Evolutionary conservation across 1,284 basidiomycete genomes (phyloP).

Genomic region (Sporisorium scitamineum): DNA sequence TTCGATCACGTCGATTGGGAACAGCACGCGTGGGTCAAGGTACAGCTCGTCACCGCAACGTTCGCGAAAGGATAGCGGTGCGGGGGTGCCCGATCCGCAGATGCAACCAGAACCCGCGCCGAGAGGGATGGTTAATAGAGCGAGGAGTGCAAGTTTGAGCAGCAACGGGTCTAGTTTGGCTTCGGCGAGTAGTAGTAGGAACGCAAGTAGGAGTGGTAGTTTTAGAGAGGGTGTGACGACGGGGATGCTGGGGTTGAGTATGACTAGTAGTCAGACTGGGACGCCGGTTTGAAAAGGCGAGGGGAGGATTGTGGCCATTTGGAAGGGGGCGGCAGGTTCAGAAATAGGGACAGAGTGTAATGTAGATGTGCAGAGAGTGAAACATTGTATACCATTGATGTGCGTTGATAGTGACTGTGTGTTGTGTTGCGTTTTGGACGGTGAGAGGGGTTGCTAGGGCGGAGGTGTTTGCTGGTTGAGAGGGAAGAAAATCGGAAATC

Average conservation of each 20-base stretch:
- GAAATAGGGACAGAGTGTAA: too few relatives aligned
- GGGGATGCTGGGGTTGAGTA: slow-evolving; percentile 18
- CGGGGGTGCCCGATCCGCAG: slow-evolving; percentile 18
- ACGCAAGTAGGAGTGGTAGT: slow-evolving; percentile 22
- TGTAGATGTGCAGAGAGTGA: too few relatives aligned
- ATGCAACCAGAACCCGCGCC: slow-evolving; percentile 55
- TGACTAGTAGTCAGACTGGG: slow-evolving; percentile 14
- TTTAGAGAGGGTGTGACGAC: slow-evolving; percentile 6
- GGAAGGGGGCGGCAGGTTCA: neutral
- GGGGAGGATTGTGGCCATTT: too few relatives aligned
- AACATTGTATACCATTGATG: too few relatives aligned
- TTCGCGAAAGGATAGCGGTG: neutral
- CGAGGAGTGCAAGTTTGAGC: slow-evolving; percentile 44
- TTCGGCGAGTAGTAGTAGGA: slow-evolving; percentile 13
- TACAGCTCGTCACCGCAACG: neutral
- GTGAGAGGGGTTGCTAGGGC: too few relatives aligned
- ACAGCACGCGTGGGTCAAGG: slow-evolving; percentile 4
- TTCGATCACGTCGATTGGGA: slow-evolving; percentile 4
- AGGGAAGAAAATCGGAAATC: too few relatives aligned
- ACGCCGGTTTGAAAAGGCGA: too few relatives aligned
- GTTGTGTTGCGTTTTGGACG: too few relatives aligned
- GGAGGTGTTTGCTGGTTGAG: too few relatives aligned
- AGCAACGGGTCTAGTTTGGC: slow-evolving; percentile 23
- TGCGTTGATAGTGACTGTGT: too few relatives aligned
- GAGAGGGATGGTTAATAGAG: slow-evolving; percentile 40